phyloP scores from a whole-genome alignment of 495 filamentous ascomycete species.

The Aspergillus taichungensis region DNA sequence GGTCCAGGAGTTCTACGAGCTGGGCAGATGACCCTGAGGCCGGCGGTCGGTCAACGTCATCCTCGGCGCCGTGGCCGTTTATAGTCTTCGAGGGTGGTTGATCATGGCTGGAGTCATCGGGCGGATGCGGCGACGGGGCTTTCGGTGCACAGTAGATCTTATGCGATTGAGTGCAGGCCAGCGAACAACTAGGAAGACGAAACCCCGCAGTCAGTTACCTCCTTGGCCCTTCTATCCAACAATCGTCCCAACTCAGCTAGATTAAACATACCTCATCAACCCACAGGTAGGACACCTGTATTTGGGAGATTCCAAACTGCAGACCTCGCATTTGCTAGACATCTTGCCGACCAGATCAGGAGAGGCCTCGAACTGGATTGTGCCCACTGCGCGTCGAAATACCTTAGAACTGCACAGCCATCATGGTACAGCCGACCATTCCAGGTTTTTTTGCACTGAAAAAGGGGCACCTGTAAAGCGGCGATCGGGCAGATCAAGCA shows the following conservation, averaged over 20 bases:
- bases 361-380: not conserved
- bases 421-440: slow-evolving; percentile 3
- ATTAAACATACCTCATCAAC: slow-evolving; percentile 48
- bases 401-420: slow-evolving; percentile 2
- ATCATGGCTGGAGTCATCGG: slow-evolving; percentile 28
- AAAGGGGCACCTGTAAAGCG: not conserved
- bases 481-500: no score
- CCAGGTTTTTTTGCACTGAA: not conserved
- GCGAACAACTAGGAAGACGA: slow-evolving; percentile 51
- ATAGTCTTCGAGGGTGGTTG: slow-evolving; percentile 8
- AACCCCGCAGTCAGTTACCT: no score
- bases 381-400: not conserved
- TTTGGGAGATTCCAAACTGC: slow-evolving; percentile 45
- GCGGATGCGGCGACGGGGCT: slow-evolving; percentile 11
- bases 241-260: not conserved
- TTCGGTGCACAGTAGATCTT: slow-evolving; percentile 43
- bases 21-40: slow-evolving; percentile 29
- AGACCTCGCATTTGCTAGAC: slow-evolving; percentile 47
- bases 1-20: slow-evolving; percentile 41
- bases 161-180: slow-evolving; percentile 58
- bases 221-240: not conserved
- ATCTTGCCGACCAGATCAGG: slow-evolving; percentile 13
- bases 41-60: slow-evolving; percentile 5
- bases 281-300: slow-evolving; percentile 59
- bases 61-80: slow-evolving; percentile 3